Conservation (phyloP, 352 stramenopile genomes). For the Phytophthora ramorum region DNA sequence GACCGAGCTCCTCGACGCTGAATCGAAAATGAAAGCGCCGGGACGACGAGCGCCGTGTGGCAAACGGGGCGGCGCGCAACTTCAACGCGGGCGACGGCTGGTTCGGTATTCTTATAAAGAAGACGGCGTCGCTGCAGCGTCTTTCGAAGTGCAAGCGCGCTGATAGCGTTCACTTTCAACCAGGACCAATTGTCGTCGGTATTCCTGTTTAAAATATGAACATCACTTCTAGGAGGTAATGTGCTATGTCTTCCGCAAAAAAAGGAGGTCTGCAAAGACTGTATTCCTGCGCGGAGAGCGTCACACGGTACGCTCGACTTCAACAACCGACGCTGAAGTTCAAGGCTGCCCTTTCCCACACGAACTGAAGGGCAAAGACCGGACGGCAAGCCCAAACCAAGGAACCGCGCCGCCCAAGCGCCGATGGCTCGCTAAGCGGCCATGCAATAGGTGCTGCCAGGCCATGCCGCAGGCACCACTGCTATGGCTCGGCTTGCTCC, state of each 20-base stretch:
- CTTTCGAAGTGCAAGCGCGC: too few relatives aligned
- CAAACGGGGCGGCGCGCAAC: constrained; percentile 20
- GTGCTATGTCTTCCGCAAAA: neutral
- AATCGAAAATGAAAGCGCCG: constrained; percentile 41
- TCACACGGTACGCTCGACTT: constrained; percentile 14
- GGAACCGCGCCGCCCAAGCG: neutral
- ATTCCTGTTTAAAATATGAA: neutral
- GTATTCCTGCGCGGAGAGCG: neutral
- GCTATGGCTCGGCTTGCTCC: neutral
- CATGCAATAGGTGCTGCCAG: neutral
- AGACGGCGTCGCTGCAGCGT: neutral
- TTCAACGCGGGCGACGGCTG: constrained; percentile 12
- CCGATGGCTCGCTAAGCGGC: neutral
- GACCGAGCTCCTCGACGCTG: constrained; percentile 22
- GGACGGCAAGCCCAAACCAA: neutral
- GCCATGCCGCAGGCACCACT: too few relatives aligned
- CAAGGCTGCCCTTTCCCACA: constrained; percentile 27
- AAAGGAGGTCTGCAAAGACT: too few relatives aligned
- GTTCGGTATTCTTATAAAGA: neutral
- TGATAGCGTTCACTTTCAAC: neutral
- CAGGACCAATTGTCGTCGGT: neutral
- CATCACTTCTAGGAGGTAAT: neutral
- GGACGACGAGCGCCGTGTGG: constrained; percentile 14
- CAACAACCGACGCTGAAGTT: constrained; percentile 40
- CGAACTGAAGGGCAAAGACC: constrained; percentile 39